Percentiles rank a stretch among this genome's conserved stretches.
Evolutionary conservation across 805 yeast genomes (phyloP).

Genomic region (Sugiyamaella lignohabitans): DNA sequence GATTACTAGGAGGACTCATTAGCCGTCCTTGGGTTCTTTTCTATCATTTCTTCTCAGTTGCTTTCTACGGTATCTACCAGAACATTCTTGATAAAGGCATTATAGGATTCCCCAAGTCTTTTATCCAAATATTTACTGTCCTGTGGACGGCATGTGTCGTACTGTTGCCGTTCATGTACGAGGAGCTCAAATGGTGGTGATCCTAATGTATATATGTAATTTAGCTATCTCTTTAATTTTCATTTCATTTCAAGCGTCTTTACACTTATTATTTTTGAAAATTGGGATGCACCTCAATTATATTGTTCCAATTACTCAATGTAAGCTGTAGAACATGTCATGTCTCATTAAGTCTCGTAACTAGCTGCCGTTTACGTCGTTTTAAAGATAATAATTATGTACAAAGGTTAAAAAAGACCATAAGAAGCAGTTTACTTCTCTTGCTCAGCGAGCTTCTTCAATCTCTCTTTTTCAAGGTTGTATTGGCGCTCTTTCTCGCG

Average conservation of each 20-base stretch:
- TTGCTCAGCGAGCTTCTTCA: slow-evolving; percentile 21
- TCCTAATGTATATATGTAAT: neutral
- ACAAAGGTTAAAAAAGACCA: too few relatives aligned
- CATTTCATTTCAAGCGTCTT: neutral
- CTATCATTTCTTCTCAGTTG: slow-evolving; percentile 85
- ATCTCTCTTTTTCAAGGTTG: slow-evolving; percentile 17
- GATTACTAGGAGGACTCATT: slow-evolving; percentile 72
- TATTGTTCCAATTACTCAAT: too few relatives aligned
- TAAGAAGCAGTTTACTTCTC: slow-evolving; percentile 22
- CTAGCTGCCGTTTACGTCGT: too few relatives aligned
- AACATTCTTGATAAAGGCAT: slow-evolving; percentile 64
- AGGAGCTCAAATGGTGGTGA: slow-evolving; percentile 24
- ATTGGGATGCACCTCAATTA: neutral
- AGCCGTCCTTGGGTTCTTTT: slow-evolving; percentile 72
- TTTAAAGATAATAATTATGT: too few relatives aligned
- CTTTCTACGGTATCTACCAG: slow-evolving; percentile 69
- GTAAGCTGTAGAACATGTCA: too few relatives aligned
- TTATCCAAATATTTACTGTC: slow-evolving; percentile 61
- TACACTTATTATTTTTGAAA: neutral
- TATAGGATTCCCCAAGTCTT: slow-evolving; percentile 60
- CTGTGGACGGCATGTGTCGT: slow-evolving; percentile 68
- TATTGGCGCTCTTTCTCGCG: slow-evolving; percentile 10
- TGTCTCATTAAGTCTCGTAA: too few relatives aligned
- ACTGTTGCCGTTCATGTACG: slow-evolving; percentile 65
- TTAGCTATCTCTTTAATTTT: neutral